Percentiles rank a stretch among this genome's conserved stretches.
These are phyloP conservation scores for Podaxis sp. DNA, from an alignment of 768 basidiomycete species.

Conservation along the genomic window DNA sequence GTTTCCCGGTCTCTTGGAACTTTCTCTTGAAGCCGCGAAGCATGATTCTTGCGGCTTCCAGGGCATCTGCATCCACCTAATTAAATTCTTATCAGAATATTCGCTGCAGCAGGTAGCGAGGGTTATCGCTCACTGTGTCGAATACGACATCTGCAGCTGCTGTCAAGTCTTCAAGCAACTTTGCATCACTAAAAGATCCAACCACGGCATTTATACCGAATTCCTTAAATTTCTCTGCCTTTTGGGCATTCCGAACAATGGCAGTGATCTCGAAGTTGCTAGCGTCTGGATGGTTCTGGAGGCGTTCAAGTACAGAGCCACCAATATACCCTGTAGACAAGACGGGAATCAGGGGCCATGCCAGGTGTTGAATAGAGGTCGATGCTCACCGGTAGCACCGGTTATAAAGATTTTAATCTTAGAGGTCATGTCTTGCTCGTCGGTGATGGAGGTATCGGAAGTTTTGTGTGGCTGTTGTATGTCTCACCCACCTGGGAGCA, in stretches of 20 bases:
- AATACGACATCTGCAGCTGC: constrained; percentile 42
- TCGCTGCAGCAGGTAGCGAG: no score
- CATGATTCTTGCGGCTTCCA: constrained; percentile 33
- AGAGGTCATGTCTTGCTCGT: constrained; percentile 16
- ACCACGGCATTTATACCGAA: constrained; percentile 34
- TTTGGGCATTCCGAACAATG: constrained; percentile 39
- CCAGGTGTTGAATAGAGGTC: neutral
- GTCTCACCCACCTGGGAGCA: neutral
- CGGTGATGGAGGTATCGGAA: neutral
- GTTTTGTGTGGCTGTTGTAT: neutral
- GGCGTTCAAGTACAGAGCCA: constrained; percentile 36
- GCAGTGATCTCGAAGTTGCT: constrained; percentile 36
- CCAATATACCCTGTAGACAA: constrained; percentile 39
- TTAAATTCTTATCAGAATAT: neutral
- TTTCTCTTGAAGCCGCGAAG: constrained; percentile 32
- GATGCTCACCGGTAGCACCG: constrained; percentile 36
- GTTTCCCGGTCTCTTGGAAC: constrained; percentile 26
- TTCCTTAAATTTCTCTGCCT: constrained; percentile 36
- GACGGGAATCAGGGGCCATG: neutral
- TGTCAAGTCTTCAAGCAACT: constrained; percentile 34
- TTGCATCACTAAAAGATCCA: constrained; percentile 36
- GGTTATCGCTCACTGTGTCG: constrained; percentile 27
- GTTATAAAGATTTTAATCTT: constrained; percentile 36
- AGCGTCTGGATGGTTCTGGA: constrained; percentile 33
- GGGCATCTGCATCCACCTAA: constrained; percentile 36